Evolutionary conservation across 2,329 filamentous ascomycete genomes (phyloP), one percentile per base, ranked within the genome.

Genomic region (Colletotrichum godetiae): DNA sequence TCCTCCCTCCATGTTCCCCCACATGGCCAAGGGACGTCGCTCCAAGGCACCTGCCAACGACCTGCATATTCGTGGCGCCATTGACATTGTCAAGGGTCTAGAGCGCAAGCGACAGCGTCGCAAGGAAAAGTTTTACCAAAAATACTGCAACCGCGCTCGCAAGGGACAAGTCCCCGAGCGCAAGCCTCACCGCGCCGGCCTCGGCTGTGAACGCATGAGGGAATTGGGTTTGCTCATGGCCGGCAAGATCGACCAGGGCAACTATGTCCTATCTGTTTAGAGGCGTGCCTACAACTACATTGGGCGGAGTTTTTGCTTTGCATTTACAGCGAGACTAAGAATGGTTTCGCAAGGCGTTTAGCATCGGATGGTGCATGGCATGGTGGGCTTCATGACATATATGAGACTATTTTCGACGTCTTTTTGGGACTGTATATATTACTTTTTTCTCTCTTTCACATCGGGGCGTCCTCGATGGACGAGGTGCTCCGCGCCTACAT

Each of bases 51-150:
- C 79, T 63, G 72, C 76, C 19, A 79, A 80, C 61, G 88, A 92
- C 63, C 85, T 91, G 55, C 95, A 97, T 75, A 90, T 94, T 11
- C 93, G 97, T 75, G 95, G 95, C n/a, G 95, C 97, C 46, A 97
- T 99, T 77, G 97, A 98, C 82, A 99, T 98, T 74, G 94, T 98
- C 83, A 97, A 98, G 82, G 97, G 97, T 10, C 89, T 99, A 1
- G 97, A 99, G 85, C 93, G 94, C 83, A 98, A 98, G 86, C 93
- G 95, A 31, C 94, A 97, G 85, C 92, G 97, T 76, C 93, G 97
- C 77, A 95, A 93, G 84, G 95, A 98, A 83, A 98, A 98, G 83
- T 93, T 95, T 79, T 93, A 94, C 81, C 93, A 95, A 78, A 97
- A 97, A 82, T 93, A 96, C 80, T 97, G 94, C 85, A 92, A 95